Percentiles rank a stretch among this genome's conserved stretches.
These are phyloP conservation scores for Podospora appendiculata DNA, from an alignment of 495 filamentous ascomycete genomes.

Conservation along the genomic window DNA sequence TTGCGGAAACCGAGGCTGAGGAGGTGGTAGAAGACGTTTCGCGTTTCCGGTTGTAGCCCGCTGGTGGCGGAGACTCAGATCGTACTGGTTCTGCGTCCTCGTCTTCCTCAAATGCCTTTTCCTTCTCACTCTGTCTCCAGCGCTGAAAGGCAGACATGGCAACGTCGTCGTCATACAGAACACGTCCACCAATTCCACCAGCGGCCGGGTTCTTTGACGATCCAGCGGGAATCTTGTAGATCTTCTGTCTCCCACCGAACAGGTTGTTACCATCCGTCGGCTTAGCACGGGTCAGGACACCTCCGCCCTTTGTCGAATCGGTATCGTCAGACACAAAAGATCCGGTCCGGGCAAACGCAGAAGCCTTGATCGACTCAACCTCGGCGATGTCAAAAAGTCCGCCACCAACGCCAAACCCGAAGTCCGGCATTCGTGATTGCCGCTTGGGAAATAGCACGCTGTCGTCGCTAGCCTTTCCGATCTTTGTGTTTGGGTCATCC, in stretches of 20 bases:
- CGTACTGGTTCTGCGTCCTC: slow-evolving; percentile 35
- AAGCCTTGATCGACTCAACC: slow-evolving; percentile 66
- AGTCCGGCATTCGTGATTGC: slow-evolving; percentile 59
- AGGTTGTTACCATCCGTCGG: slow-evolving; percentile 87
- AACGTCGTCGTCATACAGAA: slow-evolving; percentile 81
- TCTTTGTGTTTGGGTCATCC: slow-evolving; percentile 76
- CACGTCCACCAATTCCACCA: slow-evolving; percentile 57
- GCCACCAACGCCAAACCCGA: slow-evolving; percentile 36
- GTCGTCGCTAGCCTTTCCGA: slow-evolving; percentile 92
- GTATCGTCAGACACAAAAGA: slow-evolving; percentile 65
- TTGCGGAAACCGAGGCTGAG: slow-evolving; percentile 55
- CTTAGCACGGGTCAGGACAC: slow-evolving; percentile 77
- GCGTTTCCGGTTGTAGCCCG: slow-evolving; percentile 62
- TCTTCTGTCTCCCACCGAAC: slow-evolving; percentile 93
- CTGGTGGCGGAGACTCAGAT: slow-evolving; percentile 51
- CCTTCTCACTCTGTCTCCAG: slow-evolving; percentile 48
- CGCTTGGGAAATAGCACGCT: slow-evolving; percentile 81
- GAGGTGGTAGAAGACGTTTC: slow-evolving; percentile 84
- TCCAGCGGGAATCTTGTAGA: slow-evolving; percentile 76
- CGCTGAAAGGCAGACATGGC: slow-evolving; percentile 72
- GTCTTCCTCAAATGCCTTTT: slow-evolving; percentile 40
- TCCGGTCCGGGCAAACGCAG: slow-evolving; percentile 36
- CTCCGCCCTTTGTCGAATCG: slow-evolving; percentile 39
- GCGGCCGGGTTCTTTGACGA: slow-evolving; percentile 22
- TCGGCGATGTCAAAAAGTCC: slow-evolving; percentile 83